These are phyloP conservation scores for Tetradesmus obliquus DNA, from an alignment of 139 green algal genomes.

Conservation along the genomic window DNA sequence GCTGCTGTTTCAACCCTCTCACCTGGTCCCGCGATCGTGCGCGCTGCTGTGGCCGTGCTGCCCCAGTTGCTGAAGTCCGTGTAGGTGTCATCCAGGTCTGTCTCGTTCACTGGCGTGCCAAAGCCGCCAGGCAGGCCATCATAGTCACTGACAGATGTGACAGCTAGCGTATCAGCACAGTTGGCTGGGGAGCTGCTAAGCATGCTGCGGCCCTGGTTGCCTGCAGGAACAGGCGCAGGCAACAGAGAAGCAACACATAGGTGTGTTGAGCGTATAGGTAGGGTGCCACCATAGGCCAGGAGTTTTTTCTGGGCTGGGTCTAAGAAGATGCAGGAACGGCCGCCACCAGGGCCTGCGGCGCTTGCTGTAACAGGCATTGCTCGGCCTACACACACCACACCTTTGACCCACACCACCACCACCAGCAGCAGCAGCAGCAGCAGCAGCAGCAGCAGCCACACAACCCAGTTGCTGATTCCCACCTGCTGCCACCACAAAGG, in stretches of 20 bases:
- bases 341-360: too few species aligned
- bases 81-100: conserved; percentile 40
- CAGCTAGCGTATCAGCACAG: conserved; percentile 32
- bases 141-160: conserved; percentile 46
- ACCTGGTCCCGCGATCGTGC: conserved; percentile 40
- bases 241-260: not conserved
- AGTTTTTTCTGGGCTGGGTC: too few species aligned
- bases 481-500: conserved; percentile 47
- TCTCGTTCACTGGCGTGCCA: conserved; percentile 19
- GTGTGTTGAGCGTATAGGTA: too few species aligned
- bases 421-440: too few species aligned
- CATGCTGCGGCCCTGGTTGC: conserved; percentile 42
- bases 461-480: not conserved
- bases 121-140: conserved; percentile 27
- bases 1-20: not conserved
- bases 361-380: too few species aligned
- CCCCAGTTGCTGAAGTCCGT: conserved; percentile 48
- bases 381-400: too few species aligned
- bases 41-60: not conserved
- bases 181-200: conserved; percentile 32
- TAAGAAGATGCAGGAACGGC: too few species aligned
- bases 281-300: too few species aligned
- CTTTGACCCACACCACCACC: too few species aligned
- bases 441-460: too few species aligned
- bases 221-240: conserved; percentile 4